Base-by-base conservation (phyloP, 352 stramenopile species). In the Phytophthora colocasiae region DNA sequence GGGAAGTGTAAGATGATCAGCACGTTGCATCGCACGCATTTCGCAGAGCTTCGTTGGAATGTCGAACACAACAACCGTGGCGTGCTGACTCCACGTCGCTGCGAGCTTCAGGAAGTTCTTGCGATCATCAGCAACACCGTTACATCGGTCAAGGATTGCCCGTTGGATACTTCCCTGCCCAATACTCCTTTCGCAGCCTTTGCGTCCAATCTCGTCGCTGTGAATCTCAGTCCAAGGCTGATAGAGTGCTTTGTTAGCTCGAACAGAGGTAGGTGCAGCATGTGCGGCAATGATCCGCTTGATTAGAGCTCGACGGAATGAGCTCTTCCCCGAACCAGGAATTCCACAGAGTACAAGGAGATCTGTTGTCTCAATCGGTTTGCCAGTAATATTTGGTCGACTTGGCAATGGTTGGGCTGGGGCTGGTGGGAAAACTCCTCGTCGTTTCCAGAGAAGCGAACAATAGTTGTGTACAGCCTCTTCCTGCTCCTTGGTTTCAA, bases 21-120 rank as follows among this genome's bases (percentile, higher is more conserved):
- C 34, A 0, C 82, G 80, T 34, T 61, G 69, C 63, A 88, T 80
- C 3, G 82, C 80, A 46, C 82, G 71, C 22, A 68, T 70, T 58
- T 77, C 64, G 36, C 82, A 91, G 7, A 89, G 26, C 7, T 81
- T 62, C 0, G 43, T n/a, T 0, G 66, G 49, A 14, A 85, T 71
- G 32, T 91, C 82, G 26, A 91, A 91, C 63, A 81, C 86, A n/a
- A 89, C 65, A 6, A 74, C 82, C 1, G 80, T 91, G 6, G 82
- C 73, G 22, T 91, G 82, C 8, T 64, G 66, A 57, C 68, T 81
- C 82, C 82, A 91, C 0, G 59, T 80, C 5, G 66, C 52, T 1
- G 80, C 80, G 6, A 88, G 76, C 12, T 58, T 49, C 5, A 91
- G 45, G 39, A 89, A 89, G 19, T 56, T 40, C 29, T 69, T 50